Base-by-base conservation (phyloP, 1,284 basidiomycete species). In the Puccinia coronata region DNA sequence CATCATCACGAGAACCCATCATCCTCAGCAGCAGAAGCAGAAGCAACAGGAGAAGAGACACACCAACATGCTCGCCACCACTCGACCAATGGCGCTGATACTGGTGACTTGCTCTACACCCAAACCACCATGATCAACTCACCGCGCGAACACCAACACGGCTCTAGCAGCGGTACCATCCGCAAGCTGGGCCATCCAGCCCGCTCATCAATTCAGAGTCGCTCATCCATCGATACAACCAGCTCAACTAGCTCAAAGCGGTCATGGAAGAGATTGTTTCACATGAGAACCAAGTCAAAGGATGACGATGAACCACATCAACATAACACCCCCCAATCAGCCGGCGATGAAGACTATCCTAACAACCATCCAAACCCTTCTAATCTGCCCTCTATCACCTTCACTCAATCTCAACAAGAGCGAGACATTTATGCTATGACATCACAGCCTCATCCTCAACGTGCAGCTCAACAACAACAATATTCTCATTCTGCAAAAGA, bases 221-320 rank as follows among this genome's bases (percentile, higher is more conserved):
- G 55, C 1, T 57, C 65, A 20, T 76, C 74, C 2, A 53, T 65
- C 59, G 74, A 76, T 76, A 63, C 74, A 36, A 76, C 25, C 23
- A 79, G 76, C 65, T 79, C 76, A 9, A 70, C 34, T 28, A 51
- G 76, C 31, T 65, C 76, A 6, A 53, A 41, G 5, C 49, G 39
- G 16, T 79, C 76, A 11, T 79, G 76, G 76, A 79, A 79, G 39
- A 70, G 71, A 23, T 20, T 55, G 41, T 71, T 79, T 69, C 57
- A 59, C 12, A 53, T 49, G 23, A n/a, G 59, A 5, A 23, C 69
- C 11, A 59, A 18, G 8, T 28, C 34, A 6, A 57, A 28, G 11
- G 36, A 31, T 9, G 39, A 20, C 12, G 71, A 57, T 51, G 4
- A 18, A 9, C 2, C 28, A 25, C 55, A 74, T 51, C 49, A 51